Evolutionary conservation across 305 asterid genomes (phyloP).

Genomic region (Lippia alba): DNA sequence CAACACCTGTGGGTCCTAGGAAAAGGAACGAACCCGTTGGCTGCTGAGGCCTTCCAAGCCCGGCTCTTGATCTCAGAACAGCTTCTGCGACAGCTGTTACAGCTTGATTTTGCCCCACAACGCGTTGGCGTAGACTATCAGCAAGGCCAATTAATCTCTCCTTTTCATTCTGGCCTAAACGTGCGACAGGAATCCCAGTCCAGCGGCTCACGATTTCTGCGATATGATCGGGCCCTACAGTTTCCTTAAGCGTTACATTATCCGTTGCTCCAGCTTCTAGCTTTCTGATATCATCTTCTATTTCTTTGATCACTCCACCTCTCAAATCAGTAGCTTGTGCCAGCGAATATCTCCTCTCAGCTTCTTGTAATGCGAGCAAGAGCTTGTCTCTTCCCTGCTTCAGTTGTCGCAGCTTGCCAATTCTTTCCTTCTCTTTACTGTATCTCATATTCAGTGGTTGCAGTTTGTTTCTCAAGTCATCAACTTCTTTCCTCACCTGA

Average conservation of each 20-base stretch:
- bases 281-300: conserved; percentile 68
- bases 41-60: conserved; percentile 85
- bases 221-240: conserved; percentile 91
- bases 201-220: conserved; percentile 94
- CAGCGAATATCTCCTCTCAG: conserved; percentile 87
- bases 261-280: conserved; percentile 61
- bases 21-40: conserved; percentile 94
- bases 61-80: conserved; percentile 85
- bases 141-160: conserved; percentile 76
- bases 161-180: conserved; percentile 89
- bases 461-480: conserved; percentile 86
- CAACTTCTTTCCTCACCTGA: conserved; percentile 80
- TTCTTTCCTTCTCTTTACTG: conserved; percentile 75
- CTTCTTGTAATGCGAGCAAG: conserved; percentile 69
- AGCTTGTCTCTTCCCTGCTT: conserved; percentile 79
- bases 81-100: conserved; percentile 88
- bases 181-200: conserved; percentile 90
- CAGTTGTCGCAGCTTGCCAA: conserved; percentile 77
- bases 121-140: conserved; percentile 75
- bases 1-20: conserved; percentile 96
- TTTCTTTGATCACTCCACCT: conserved; percentile 86
- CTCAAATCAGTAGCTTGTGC: conserved; percentile 88
- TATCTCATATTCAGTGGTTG: conserved; percentile 88
- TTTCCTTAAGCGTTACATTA: conserved; percentile 67
- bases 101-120: conserved; percentile 83